Evolutionary conservation across 331 rosid genomes (phyloP), one percentile per base, ranked within the genome.

Genomic region (Quercus phellos): DNA sequence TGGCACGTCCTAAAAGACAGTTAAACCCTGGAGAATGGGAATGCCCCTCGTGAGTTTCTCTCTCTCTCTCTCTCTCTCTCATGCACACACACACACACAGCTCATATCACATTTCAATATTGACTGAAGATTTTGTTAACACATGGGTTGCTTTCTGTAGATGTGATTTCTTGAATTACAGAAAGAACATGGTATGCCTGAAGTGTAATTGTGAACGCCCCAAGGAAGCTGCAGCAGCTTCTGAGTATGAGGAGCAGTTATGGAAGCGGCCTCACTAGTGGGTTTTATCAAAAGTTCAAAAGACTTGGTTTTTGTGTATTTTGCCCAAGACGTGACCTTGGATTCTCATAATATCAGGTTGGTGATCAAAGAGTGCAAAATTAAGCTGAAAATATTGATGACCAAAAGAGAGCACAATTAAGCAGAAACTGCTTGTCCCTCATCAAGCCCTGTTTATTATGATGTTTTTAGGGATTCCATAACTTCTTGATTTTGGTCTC

Each of bases 1-100:
- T 84, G 79, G 38, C 38, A 24, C 88, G 91, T 13, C 94, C 98
- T 72, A 84, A 79, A 84, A 82, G 79, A 80, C 70, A 67, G 19
- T 77, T 83, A 42, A 86, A 80, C 50, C 82, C 84, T 13, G 92
- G 93, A 42, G 98, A 94, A 1, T 95, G 99, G 98, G 86, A 75
- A 84, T 92, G 98, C 77, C 94, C 97, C 71, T 84, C 84, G 99
- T 95, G 81, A 86, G 92, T 80, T 5, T 61, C 11, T 74, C 78
- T 79, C 67, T 80, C 60, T 8, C 68, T 75, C 43, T 4, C 68
- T 9, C 30, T 50, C 16, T 64, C 4, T 54, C 13, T 29, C 18
- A 24, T 1, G 55, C 64, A 9, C 16, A 9, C n/a, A 9, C 17
- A 0, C 19, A 6, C 61, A 6, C 17, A 5, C 1, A 22, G 32